A percentile compares a stretch with the other conserved stretches of the same genome.
phyloP scores from a whole-genome alignment of 2,329 filamentous ascomycete species.

The Aspergillus pseudotamarii region DNA sequence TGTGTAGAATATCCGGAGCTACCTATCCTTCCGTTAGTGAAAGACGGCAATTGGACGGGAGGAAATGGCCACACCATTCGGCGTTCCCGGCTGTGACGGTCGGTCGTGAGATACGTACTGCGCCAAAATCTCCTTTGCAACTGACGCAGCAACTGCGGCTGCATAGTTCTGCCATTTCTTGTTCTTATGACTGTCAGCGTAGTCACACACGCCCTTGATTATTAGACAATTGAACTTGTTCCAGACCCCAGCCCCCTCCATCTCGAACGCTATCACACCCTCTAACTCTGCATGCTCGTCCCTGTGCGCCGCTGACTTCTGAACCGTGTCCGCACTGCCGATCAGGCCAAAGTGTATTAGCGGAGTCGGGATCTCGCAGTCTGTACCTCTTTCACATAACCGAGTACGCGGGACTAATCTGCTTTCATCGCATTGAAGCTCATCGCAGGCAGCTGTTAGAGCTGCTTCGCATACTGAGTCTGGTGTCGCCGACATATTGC shows the following conservation, averaged over 20 bases:
- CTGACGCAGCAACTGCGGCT: constrained; percentile 41
- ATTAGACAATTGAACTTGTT: constrained; percentile 33
- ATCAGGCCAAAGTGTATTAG: constrained; percentile 38
- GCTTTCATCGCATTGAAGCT: constrained; percentile 27
- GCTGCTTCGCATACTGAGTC: not conserved
- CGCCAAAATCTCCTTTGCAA: constrained; percentile 19
- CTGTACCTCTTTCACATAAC: constrained; percentile 10
- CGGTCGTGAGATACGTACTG: not conserved
- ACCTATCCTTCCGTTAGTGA: not conserved
- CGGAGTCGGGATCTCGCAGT: not conserved
- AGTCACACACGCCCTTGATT: constrained; percentile 45
- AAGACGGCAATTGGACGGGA: not conserved
- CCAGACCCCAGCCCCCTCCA: constrained; percentile 43
- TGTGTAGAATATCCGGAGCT: not conserved
- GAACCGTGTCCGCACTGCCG: constrained; percentile 37
- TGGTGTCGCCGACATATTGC: not conserved
- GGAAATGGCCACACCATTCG: not conserved
- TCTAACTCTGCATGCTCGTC: constrained; percentile 29
- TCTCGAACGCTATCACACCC: constrained; percentile 35
- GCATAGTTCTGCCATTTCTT: constrained; percentile 46
- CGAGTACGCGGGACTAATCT: not conserved
- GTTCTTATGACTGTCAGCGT: constrained; percentile 45
- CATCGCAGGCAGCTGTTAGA: constrained; percentile 21
- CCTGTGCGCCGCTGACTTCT: constrained; percentile 37
- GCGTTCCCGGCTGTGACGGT: not conserved